Percentiles rank a stretch among this genome's conserved stretches.
Evolutionary conservation across 768 basidiomycete species (phyloP).

Genomic region (Postia placenta): DNA sequence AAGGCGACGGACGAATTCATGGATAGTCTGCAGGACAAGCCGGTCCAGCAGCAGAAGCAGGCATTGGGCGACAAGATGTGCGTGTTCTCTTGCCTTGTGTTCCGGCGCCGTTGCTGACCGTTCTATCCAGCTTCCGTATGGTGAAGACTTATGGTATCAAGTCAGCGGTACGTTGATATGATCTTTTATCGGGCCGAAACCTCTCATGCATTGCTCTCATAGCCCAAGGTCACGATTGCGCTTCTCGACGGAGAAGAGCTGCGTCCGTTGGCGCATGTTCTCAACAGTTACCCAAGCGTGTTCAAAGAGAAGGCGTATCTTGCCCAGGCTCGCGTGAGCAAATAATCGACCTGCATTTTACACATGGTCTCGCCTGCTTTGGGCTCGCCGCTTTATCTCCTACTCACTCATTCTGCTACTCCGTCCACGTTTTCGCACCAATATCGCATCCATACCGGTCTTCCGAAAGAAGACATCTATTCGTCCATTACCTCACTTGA

Average conservation of each 20-base stretch:
- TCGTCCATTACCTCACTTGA: not conserved
- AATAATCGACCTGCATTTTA: slow-evolving; percentile 8
- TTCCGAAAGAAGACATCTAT: not conserved
- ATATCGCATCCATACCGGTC: not conserved
- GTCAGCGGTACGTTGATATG: slow-evolving; percentile 43
- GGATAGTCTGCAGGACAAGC: slow-evolving; percentile 74
- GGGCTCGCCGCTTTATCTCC: not conserved
- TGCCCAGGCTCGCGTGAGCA: slow-evolving; percentile 15
- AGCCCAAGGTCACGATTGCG: slow-evolving; percentile 82
- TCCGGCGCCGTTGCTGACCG: not conserved
- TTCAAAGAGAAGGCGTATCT: slow-evolving; percentile 69
- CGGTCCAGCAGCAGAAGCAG: slow-evolving; percentile 40
- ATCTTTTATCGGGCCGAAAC: not conserved
- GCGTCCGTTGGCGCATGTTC: slow-evolving; percentile 73
- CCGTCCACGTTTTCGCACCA: not conserved
- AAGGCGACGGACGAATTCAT: slow-evolving; percentile 76
- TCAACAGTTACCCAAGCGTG: slow-evolving; percentile 80
- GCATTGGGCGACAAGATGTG: slow-evolving; percentile 19
- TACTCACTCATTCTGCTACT: not conserved
- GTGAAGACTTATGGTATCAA: slow-evolving; percentile 80
- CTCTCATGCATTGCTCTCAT: slow-evolving; percentile 5
- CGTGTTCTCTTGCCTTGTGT: slow-evolving; percentile 12
- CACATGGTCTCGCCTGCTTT: not conserved
- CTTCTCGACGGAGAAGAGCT: slow-evolving; percentile 84
- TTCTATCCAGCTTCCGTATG: slow-evolving; percentile 36